Base-by-base conservation (phyloP, 2,329 filamentous ascomycete genomes). In the Fusarium coffeatum region DNA sequence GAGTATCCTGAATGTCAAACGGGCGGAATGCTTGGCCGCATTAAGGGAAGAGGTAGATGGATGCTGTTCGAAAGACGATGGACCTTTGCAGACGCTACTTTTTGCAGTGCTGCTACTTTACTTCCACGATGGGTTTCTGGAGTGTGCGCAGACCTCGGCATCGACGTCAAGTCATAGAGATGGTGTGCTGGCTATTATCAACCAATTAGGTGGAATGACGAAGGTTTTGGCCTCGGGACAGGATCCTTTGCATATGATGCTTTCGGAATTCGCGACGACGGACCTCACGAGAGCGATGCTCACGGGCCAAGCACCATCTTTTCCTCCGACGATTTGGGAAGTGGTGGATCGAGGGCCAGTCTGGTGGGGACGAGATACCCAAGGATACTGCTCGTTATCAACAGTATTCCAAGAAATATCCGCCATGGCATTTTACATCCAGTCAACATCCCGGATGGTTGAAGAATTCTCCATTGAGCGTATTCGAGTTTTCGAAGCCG, bases 71-170 rank as follows among this genome's bases (percentile, higher is more conserved):
- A 74, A 72, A 15, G 68, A 76, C 2, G 76, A 78, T 12, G 76
- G 76, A 0, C 77, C 79, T 4, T 63, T 83, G 3, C 76, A 73
- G 7, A 75, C 67, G 0, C 54, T 79, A 0, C 47, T 84, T 1
- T 79, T 83, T 25, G 81, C 81, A 4, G 82, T 83, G 25, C 74
- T 84, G 2, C 68, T 84, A 2, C 77, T 84, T 1, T 83, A 82
- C 61, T 81, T 84, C 10, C 74, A 81, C 22, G 80, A 81, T 27
- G 80, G 80, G 2, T 80, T 80, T 40, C 74, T 82, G 5, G 79
- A 81, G n/a, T 72, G 72, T 25, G 72, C 67, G 1, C 71, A 76
- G 11, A 71, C 77, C 8, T 76, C 73, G 1, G 74, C 77, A 2
- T 80, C 80, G 0, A 80, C 79, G 0, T 70, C 74, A 1, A 80